Base-by-base conservation (phyloP, 1,284 basidiomycete species). In the Apiotrichum porosum region DNA sequence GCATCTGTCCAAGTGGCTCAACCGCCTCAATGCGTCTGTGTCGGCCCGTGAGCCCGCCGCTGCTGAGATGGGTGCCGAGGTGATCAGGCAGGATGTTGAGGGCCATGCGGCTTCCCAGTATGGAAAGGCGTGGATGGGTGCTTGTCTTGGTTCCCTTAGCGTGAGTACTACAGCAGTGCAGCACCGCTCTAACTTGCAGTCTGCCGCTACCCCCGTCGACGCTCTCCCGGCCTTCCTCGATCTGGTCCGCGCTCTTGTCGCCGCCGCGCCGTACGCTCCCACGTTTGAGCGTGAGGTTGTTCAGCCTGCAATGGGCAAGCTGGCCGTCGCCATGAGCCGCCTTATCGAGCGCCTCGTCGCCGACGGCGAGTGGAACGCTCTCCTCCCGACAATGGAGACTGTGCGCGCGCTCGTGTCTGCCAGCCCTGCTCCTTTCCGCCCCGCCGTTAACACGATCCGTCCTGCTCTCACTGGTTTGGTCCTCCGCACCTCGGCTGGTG, bases 301-400 rank as follows among this genome's bases (percentile, higher is more conserved):
- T 22, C 62, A 66, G 30, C 71, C 71, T 9, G 55, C 67, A 17
- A 66, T 70, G 56, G 67, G 66, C 39, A 73, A 71, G 54, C 50
- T 68, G 14, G 58, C 66, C 9, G 60, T 66, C 2, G 60, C 61
- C 2, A 37, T 69, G 13, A 51, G 55, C 21, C 62, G 56, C 24
- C 51, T 68, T 3, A 42, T 69, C 36, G 61, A 68, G 42, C 44
- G 65, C 8, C 21, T 45, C 15, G 17, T 56, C 10, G 44, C 49
- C 9, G 52, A 60, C 3, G 30, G 41, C 19, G 57, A 63, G 6
- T 62, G 58, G 61, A 42, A 42, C 12, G 47, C 53, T 3, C 15
- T 66, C 2, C 60, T 67, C 9, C 19, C 42, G 17, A 42, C 63
- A 2, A 54, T 69, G 9, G 46, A 43, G 1, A 36, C 57, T 1